Evolutionary conservation across 768 basidiomycete genomes (phyloP), one percentile per base, ranked within the genome.

Genomic region (Auricularia sp.): DNA sequence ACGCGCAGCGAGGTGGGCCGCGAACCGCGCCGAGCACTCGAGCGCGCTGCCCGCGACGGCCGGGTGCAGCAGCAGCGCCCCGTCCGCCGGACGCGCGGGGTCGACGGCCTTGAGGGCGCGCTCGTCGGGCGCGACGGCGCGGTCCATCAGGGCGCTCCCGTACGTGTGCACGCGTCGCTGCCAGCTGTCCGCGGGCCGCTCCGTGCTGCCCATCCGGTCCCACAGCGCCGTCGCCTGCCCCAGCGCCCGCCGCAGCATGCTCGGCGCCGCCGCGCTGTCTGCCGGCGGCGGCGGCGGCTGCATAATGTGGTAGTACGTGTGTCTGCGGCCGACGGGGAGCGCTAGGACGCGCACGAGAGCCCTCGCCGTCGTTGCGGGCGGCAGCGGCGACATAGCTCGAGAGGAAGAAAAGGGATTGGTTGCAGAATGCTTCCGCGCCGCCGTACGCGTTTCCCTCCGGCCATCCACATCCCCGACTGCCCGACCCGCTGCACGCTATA

Each of bases 101-200:
- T 91, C 87, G 36, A 93, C 75, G 36, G 82, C 80, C 72, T 88
- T 88, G 69, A 93, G 77, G 7, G 85, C 86, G 42, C 87, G 78
- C 72, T 93, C 90, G 73, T 92, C 91, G 68, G 91, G 91, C 53
- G 11, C n/a, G 61, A 91, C 91, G 66, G 91, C 77, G 23, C 82
- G 78, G 73, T 91, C 87, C 23, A 87, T 78, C 1, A 90, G 72
- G 23, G 82, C 82, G 75, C 90, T 86, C 33, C 90, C 90, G 44
- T 80, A 75, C 67, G 81, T 74, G 71, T 84, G 88, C 12, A 83
- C 76, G 72, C 79, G 84, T 34, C 83, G 72, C 90, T 91, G 67
- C 90, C 90, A 92, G 62, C 81, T 83, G 23, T 82, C 84, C 63
- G 85, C 75, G 5, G 76, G 73, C 1, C 87, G 84, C 68, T 85